Evolutionary conservation across 768 basidiomycete genomes (phyloP).

Genomic region (Solioccasus polychromus): DNA sequence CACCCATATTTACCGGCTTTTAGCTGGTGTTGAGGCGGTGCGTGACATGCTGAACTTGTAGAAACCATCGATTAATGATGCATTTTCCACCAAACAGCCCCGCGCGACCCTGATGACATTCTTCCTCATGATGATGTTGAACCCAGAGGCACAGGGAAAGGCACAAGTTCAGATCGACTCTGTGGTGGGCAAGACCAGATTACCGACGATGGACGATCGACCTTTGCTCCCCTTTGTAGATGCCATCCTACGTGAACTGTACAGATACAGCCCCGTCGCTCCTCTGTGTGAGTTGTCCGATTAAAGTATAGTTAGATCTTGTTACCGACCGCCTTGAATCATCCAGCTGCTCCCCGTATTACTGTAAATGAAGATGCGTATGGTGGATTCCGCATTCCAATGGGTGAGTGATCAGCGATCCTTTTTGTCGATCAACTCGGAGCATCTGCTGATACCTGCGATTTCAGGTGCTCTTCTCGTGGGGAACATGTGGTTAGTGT

Average conservation of each 20-base stretch:
- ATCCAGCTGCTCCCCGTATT: slow-evolving; percentile 24
- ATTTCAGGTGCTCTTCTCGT: too few species aligned
- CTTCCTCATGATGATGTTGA: slow-evolving; percentile 9
- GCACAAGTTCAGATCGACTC: slow-evolving; percentile 6
- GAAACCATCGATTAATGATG: not conserved
- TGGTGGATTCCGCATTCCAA: slow-evolving; percentile 48
- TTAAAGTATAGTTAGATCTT: too few species aligned
- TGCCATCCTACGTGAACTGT: too few species aligned
- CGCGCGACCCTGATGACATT: slow-evolving; percentile 4
- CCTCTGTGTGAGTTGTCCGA: slow-evolving; percentile 12
- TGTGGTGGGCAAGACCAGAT: slow-evolving; percentile 1
- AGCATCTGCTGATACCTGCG: not conserved
- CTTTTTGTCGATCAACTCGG: accelerated
- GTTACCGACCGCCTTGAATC: too few species aligned
- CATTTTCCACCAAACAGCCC: not conserved
- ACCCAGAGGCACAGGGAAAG: too few species aligned
- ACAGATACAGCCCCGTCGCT: not conserved
- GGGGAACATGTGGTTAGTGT: too few species aligned
- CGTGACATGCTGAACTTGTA: too few species aligned
- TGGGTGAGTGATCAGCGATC: slow-evolving; percentile 12
- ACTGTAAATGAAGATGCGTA: slow-evolving; percentile 39
- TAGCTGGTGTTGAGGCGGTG: slow-evolving; percentile 10
- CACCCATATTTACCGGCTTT: too few species aligned
- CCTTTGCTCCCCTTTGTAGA: slow-evolving; percentile 8
- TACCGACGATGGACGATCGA: slow-evolving; percentile 4